Conservation (phyloP, 148 eudicot species). For the Selenicereus undatus region DNA sequence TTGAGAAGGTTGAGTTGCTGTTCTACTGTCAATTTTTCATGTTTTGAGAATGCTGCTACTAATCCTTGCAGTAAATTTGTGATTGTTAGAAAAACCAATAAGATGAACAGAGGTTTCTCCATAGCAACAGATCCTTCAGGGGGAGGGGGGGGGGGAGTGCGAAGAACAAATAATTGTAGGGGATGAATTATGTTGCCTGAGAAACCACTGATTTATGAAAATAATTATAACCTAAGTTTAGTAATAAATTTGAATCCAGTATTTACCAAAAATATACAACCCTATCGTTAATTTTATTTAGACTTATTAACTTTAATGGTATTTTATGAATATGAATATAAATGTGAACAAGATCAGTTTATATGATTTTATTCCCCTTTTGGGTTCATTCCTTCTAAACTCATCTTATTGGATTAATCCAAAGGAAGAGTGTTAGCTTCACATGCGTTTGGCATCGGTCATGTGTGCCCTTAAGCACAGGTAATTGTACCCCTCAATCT, state of each 20-base stretch:
- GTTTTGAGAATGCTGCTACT: background rate
- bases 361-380: too few species aligned
- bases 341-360: too few species aligned
- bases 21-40: background rate
- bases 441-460: conserved; percentile 76
- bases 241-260: background rate
- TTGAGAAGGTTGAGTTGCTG: background rate
- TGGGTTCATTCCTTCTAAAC: too few species aligned
- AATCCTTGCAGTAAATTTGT: background rate
- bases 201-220: background rate
- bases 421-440: conserved; percentile 32
- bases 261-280: too few species aligned
- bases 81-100: background rate
- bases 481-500: conserved; percentile 13
- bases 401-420: too few species aligned
- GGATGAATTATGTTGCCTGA: background rate
- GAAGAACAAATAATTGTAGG: background rate
- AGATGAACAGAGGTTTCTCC: background rate
- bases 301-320: too few species aligned
- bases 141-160: too few species aligned
- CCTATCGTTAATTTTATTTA: too few species aligned
- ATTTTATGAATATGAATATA: too few species aligned
- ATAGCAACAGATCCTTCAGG: background rate
- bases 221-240: too few species aligned
- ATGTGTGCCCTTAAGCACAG: conserved; percentile 77